phyloP scores from a whole-genome alignment of 1,284 basidiomycete species.

The Cutaneotrichosporon sp. region DNA sequence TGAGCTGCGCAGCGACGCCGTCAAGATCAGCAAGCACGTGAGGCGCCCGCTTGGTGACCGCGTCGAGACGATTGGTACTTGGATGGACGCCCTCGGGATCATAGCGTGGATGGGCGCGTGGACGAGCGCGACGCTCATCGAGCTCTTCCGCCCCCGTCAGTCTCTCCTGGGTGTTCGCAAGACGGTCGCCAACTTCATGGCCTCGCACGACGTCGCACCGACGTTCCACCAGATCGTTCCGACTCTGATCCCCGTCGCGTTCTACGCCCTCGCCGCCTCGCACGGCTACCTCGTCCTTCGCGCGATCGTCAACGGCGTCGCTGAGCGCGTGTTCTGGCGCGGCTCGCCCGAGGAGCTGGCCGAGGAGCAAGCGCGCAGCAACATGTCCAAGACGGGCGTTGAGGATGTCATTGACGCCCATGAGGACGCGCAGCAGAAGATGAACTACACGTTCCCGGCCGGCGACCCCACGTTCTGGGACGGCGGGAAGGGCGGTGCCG shows the following conservation, averaged over 20 bases:
- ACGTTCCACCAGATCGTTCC: slow-evolving; percentile 36
- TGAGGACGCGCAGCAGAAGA: background rate
- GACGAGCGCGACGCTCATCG: slow-evolving; percentile 80
- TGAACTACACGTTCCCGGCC: slow-evolving; percentile 2
- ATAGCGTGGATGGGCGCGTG: slow-evolving; percentile 82
- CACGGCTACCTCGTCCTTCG: slow-evolving; percentile 75
- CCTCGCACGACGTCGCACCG: slow-evolving; percentile 35
- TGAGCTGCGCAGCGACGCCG: slow-evolving; percentile 88
- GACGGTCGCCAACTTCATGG: slow-evolving; percentile 36
- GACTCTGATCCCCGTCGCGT: slow-evolving; percentile 63
- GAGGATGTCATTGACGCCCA: slow-evolving; percentile 15
- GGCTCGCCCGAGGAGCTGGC: slow-evolving; percentile 62
- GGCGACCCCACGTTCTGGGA: slow-evolving; percentile 42
- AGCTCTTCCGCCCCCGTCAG: slow-evolving; percentile 64
- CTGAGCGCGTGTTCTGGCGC: slow-evolving; percentile 73
- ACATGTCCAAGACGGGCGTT: slow-evolving; percentile 8
- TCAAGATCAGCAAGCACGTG: slow-evolving; percentile 86
- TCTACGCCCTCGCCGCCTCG: slow-evolving; percentile 73
- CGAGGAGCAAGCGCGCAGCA: slow-evolving; percentile 7
- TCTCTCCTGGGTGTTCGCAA: slow-evolving; percentile 2
- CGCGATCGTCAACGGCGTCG: slow-evolving; percentile 63
- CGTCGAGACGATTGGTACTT: slow-evolving; percentile 88
- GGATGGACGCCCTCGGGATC: slow-evolving; percentile 85
- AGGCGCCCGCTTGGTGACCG: slow-evolving; percentile 80
- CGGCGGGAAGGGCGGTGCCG: slow-evolving; percentile 43